These are phyloP conservation scores for Dalbergia oliveri DNA, from an alignment of 306 rosid species.

Conservation along the genomic window DNA sequence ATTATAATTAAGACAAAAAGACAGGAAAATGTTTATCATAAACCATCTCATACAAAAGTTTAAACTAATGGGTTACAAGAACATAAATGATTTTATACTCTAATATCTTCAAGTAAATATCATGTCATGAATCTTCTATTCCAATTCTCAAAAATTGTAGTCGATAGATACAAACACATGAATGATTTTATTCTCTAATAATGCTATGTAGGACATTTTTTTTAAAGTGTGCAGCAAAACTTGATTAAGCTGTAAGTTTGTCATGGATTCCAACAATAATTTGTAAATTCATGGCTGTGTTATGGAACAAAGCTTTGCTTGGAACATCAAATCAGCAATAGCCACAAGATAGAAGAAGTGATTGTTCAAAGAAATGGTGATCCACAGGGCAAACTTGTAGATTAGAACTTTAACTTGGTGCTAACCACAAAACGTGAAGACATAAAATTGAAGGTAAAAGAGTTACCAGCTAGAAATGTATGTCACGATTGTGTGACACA, in stretches of 20 bases:
- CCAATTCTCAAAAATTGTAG: too few relatives aligned
- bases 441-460: constrained; percentile 4
- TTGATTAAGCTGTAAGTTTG: not conserved
- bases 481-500: not conserved
- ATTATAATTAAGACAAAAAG: not conserved
- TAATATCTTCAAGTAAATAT: too few relatives aligned
- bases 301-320: not conserved
- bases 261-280: not conserved
- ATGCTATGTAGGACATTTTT: not conserved
- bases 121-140: too few relatives aligned
- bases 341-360: not conserved
- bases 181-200: too few relatives aligned
- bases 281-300: not conserved
- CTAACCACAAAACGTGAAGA: not conserved
- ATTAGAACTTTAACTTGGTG: not conserved
- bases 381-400: not conserved
- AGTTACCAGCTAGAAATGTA: not conserved
- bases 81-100: too few relatives aligned
- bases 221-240: not conserved
- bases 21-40: not conserved
- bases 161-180: too few relatives aligned
- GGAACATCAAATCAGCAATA: not conserved
- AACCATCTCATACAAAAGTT: too few relatives aligned
- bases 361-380: not conserved
- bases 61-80: too few relatives aligned